Percentiles rank a stretch among this genome's conserved stretches.
phyloP scores from a whole-genome alignment of 768 basidiomycete species.

The Leucocoprinus sp. region DNA sequence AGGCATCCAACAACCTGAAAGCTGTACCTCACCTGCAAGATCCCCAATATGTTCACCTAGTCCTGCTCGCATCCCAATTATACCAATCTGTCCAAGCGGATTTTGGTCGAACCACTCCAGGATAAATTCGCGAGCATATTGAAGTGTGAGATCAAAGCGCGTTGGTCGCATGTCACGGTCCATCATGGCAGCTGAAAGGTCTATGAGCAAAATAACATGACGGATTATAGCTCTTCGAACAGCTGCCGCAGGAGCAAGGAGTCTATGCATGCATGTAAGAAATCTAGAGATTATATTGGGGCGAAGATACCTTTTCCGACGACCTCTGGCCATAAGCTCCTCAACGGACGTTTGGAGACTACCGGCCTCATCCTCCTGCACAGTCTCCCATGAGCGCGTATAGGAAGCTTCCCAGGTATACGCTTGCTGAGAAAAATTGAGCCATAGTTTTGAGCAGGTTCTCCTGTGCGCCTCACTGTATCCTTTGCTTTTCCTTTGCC shows the following conservation, averaged over 20 bases:
- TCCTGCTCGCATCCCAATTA: conserved; percentile 89
- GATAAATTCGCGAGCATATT: conserved; percentile 88
- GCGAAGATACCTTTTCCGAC: conserved; percentile 64
- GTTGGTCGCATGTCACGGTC: conserved; percentile 96
- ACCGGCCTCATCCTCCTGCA: conserved; percentile 92
- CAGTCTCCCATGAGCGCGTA: conserved; percentile 92
- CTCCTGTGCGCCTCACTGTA: conserved; percentile 20
- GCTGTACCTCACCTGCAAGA: conserved; percentile 73
- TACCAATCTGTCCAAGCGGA: conserved; percentile 91
- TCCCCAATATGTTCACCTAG: conserved; percentile 85
- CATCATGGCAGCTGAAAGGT: conserved; percentile 86
- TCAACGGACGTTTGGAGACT: conserved; percentile 87
- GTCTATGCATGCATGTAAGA: conserved; percentile 29
- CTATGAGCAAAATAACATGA: conserved; percentile 87
- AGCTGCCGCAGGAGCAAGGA: conserved; percentile 76
- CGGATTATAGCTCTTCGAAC: conserved; percentile 94
- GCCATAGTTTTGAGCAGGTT: conserved; percentile 1
- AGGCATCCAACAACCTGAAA: neutral
- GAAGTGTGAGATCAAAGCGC: conserved; percentile 83
- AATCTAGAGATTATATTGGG: neutral
- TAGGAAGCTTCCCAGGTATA: conserved; percentile 98
- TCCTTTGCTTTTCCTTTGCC: conserved; percentile 51
- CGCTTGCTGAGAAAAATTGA: conserved; percentile 43
- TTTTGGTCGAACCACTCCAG: conserved; percentile 99
- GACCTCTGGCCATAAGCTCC: conserved; percentile 77